Evolutionary conservation across 768 basidiomycete species (phyloP), one percentile per base, ranked within the genome.

Genomic region (Chiua virens): DNA sequence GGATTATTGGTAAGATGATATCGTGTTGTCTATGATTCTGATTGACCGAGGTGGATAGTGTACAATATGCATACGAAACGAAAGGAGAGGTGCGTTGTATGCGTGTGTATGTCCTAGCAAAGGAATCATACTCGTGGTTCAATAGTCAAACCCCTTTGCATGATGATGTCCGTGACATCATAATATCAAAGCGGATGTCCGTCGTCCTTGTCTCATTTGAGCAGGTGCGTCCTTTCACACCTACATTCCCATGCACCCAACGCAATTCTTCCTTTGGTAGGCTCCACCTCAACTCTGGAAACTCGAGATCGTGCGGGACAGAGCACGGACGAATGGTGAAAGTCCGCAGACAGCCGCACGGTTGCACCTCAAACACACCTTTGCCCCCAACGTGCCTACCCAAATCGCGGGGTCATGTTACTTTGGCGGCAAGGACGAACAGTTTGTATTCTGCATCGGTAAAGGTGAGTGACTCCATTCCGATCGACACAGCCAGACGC

Each of bases 371-470:
- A 82, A 83, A 43, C 87, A 89, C 54, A 85, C 87, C 0, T 91
- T 89, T 75, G 56, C 52, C 23, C 84, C 87, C 10, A 87, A 83
- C 60, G 68, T 68, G 3, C 59, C 75, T 10, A 84, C 86, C 22
- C 81, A 87, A 52, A 89, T 90, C 59, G 85, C 87, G 0, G 90
- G 90, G 0, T 82, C 85, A 8, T 87, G 86, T 54, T 87, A 89
- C 65, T 89, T 92, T 55, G 89, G 87, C 23, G 90, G 89, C 15
- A 80, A 75, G 50, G 82, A 86, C 50, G 85, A 89, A 56, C 86
- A 92, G 53, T 71, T 90, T 27, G 82, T 92, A n/a, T 73, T 90
- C 11, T 87, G 88, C 54, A 84, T 86, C 28, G 84, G 85, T 7
- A 90, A 92, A 81, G 79, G 89, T 85, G 47, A 17, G 69, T 60